These are phyloP conservation scores for Cercospora sp. DNA, from an alignment of 2,329 filamentous ascomycete genomes.

Conservation along the genomic window DNA sequence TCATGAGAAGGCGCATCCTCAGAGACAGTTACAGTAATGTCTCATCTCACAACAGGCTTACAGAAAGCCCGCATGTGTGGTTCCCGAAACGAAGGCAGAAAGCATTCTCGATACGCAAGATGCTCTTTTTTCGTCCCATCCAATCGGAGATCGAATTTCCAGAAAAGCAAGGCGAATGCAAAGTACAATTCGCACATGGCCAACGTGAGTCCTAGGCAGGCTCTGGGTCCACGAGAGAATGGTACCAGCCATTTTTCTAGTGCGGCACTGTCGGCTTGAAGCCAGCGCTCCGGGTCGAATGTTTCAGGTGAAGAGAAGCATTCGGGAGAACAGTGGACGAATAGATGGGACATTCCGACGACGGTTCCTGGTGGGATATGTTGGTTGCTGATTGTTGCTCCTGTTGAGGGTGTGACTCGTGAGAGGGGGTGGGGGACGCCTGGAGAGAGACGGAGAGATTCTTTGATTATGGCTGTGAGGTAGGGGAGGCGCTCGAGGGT, in stretches of 20 bases:
- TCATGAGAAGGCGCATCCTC: no score
- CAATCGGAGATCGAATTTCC: constrained; percentile 18
- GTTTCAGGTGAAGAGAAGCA: constrained; percentile 51
- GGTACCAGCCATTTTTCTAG: constrained; percentile 21
- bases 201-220: constrained; percentile 20
- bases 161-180: constrained; percentile 20
- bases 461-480: constrained; percentile 53
- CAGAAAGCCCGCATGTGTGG: constrained; percentile 20
- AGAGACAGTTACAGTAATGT: no score
- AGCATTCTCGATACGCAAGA: constrained; percentile 22
- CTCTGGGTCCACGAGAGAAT: constrained; percentile 20
- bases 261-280: constrained; percentile 33
- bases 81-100: constrained; percentile 21
- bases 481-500: constrained; percentile 42
- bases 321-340: constrained; percentile 51
- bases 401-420: constrained; percentile 49
- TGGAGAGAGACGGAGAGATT: constrained; percentile 50
- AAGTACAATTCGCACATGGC: constrained; percentile 23
- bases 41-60: constrained; percentile 6
- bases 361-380: constrained; percentile 48
- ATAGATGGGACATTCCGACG: constrained; percentile 52
- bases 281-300: constrained; percentile 52
- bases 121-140: constrained; percentile 17
- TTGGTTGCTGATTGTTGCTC: constrained; percentile 46
- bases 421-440: constrained; percentile 48